phyloP scores from a whole-genome alignment of 208 protist species.

The Angomonas deanei region DNA sequence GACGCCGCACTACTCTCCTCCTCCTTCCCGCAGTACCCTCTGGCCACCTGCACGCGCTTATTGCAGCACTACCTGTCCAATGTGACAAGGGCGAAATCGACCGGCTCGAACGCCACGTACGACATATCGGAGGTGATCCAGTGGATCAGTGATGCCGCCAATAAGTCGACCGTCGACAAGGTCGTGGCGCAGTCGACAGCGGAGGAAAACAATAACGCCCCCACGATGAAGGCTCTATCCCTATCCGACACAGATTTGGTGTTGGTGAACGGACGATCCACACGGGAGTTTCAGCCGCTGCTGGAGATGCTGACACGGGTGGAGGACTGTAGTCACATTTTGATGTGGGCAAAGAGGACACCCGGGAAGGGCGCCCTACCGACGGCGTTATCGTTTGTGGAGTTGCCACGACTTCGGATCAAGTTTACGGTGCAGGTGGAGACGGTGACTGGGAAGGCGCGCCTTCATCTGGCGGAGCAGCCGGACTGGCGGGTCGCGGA shows the following conservation, averaged over 20 bases:
- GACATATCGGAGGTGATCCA: slow-evolving; percentile 23
- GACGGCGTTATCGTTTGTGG: slow-evolving; percentile 27
- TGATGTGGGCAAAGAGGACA: slow-evolving; percentile 55
- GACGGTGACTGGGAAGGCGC: slow-evolving; percentile 32
- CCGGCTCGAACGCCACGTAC: background rate
- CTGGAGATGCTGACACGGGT: slow-evolving; percentile 50
- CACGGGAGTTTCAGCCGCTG: slow-evolving; percentile 25
- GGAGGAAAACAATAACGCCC: background rate
- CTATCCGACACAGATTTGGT: slow-evolving; percentile 16
- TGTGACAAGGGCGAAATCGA: slow-evolving; percentile 10
- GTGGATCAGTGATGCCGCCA: slow-evolving; percentile 14
- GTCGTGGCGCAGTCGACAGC: background rate
- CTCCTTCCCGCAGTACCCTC: slow-evolving; percentile 19
- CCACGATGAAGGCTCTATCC: background rate
- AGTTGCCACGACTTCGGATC: slow-evolving; percentile 88
- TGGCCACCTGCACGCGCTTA: slow-evolving; percentile 22
- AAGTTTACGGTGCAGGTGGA: slow-evolving; percentile 51
- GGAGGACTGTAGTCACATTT: slow-evolving; percentile 86
- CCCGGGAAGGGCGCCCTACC: background rate
- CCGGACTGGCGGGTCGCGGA: slow-evolving; percentile 68
- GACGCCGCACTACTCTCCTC: slow-evolving; percentile 34
- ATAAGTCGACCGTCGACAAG: slow-evolving; percentile 6
- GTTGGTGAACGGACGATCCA: slow-evolving; percentile 40
- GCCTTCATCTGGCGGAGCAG: slow-evolving; percentile 74
- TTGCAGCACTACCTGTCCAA: slow-evolving; percentile 7